These are phyloP conservation scores for Oidiodendron maius DNA, from an alignment of 495 filamentous ascomycete genomes.

Conservation along the genomic window DNA sequence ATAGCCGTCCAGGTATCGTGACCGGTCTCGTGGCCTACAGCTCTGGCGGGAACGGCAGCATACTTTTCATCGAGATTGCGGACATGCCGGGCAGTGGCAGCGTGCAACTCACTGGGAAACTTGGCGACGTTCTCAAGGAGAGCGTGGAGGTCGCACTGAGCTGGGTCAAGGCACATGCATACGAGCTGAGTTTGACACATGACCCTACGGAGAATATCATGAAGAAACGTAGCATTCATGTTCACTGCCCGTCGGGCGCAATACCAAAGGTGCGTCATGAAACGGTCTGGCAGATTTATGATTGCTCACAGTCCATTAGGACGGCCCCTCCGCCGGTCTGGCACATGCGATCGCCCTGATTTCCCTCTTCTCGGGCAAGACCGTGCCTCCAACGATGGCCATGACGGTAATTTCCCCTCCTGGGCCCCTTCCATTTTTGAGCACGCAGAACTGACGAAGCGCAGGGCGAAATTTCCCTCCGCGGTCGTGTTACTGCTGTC, in stretches of 20 bases:
- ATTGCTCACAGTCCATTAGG: slow-evolving; percentile 8
- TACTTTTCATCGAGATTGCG: slow-evolving; percentile 96
- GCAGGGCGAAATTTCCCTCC: slow-evolving; percentile 77
- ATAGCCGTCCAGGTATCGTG: slow-evolving; percentile 79
- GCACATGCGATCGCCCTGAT: slow-evolving; percentile 92
- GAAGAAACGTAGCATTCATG: slow-evolving; percentile 90
- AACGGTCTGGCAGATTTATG: neutral
- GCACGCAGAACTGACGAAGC: slow-evolving; percentile 18
- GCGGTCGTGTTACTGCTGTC: slow-evolving; percentile 80
- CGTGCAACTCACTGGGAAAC: slow-evolving; percentile 94
- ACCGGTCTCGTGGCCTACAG: slow-evolving; percentile 97
- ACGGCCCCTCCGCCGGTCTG: slow-evolving; percentile 72
- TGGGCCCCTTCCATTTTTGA: neutral
- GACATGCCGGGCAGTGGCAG: slow-evolving; percentile 93
- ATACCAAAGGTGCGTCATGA: slow-evolving; percentile 69
- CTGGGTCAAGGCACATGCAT: slow-evolving; percentile 97
- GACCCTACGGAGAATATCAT: slow-evolving; percentile 87
- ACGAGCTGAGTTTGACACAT: slow-evolving; percentile 76
- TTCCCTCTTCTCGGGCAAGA: slow-evolving; percentile 81
- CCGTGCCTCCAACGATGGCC: slow-evolving; percentile 85
- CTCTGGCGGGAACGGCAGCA: slow-evolving; percentile 87
- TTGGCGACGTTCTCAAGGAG: slow-evolving; percentile 97
- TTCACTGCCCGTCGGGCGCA: slow-evolving; percentile 92
- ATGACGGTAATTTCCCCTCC: slow-evolving; percentile 60
- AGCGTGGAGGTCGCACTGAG: slow-evolving; percentile 87